Percentiles rank a stretch among this genome's conserved stretches.
These are phyloP conservation scores for Tetrapisispora fleetii DNA, from an alignment of 805 yeast genomes.

Conservation along the genomic window DNA sequence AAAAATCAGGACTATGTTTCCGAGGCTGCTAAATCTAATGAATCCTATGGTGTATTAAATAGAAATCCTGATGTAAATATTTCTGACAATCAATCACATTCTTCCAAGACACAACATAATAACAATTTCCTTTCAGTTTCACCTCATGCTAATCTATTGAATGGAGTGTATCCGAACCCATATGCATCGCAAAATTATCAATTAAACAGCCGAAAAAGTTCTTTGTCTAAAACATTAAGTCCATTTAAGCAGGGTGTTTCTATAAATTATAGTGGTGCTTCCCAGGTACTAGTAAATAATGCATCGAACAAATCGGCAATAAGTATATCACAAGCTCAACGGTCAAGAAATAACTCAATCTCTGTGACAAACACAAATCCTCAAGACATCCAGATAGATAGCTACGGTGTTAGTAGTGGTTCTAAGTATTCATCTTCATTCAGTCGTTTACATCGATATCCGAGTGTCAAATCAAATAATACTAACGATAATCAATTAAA, in stretches of 20 bases:
- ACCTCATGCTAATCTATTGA: slow-evolving; percentile 11
- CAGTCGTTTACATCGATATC: slow-evolving; percentile 53
- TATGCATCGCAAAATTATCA: slow-evolving; percentile 9
- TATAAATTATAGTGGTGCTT: slow-evolving; percentile 25
- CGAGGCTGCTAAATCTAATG: neutral
- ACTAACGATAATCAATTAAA: slow-evolving; percentile 18
- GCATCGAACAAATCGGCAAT: slow-evolving; percentile 37
- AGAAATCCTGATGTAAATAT: neutral
- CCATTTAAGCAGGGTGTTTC: slow-evolving; percentile 32
- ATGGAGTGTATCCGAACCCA: slow-evolving; percentile 9
- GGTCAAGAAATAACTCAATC: slow-evolving; percentile 30
- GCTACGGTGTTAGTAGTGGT: slow-evolving; percentile 33
- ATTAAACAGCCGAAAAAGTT: neutral
- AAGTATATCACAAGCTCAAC: slow-evolving; percentile 28
- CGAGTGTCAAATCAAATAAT: slow-evolving; percentile 30
- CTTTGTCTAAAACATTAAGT: slow-evolving; percentile 20
- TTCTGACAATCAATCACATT: neutral
- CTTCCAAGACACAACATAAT: neutral
- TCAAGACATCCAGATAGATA: slow-evolving; percentile 14
- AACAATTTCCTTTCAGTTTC: slow-evolving; percentile 19
- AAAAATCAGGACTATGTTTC: neutral
- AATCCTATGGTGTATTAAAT: neutral
- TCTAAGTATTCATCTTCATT: slow-evolving; percentile 66
- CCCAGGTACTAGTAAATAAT: slow-evolving; percentile 30
- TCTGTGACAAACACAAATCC: slow-evolving; percentile 17